A percentile compares a stretch with the other conserved stretches of the same genome.
These are phyloP conservation scores for Anisodus acutangulus DNA, from an alignment of 257 asterid species.

Conservation along the genomic window DNA sequence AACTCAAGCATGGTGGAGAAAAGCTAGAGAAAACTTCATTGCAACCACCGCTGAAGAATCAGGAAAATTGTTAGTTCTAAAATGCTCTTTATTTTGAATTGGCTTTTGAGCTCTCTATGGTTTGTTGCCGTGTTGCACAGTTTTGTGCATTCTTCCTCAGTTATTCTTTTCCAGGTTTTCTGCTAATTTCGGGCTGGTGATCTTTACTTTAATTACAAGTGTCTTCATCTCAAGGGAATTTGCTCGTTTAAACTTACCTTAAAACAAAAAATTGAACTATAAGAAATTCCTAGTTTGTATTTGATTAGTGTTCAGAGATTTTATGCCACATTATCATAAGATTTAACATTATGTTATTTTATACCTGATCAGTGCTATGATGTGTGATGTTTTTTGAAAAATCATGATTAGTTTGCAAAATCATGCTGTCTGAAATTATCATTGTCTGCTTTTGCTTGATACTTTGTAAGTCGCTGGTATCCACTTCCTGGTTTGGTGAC, in stretches of 20 bases:
- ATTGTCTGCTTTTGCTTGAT: conserved; percentile 14
- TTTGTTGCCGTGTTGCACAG: conserved; percentile 32
- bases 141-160: conserved; percentile 8
- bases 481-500: conserved; percentile 16
- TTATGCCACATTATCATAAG: neutral
- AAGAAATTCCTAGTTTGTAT: neutral
- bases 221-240: conserved; percentile 13
- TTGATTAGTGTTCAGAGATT: neutral
- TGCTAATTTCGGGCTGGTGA: conserved; percentile 17
- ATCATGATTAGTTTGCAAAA: conserved; percentile 2
- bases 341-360: neutral
- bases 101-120: neutral
- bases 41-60: conserved; percentile 48
- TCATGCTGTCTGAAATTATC: neutral
- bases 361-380: neutral
- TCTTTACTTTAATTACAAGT: neutral
- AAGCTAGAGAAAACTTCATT: conserved; percentile 55
- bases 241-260: neutral
- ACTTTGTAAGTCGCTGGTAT: neutral
- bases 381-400: conserved; percentile 14
- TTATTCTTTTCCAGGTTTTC: neutral
- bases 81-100: conserved; percentile 24
- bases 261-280: neutral
- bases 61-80: conserved; percentile 41
- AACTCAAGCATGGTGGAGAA: conserved; percentile 48